A percentile compares a stretch with the other conserved stretches of the same genome.
Evolutionary conservation across 2,329 filamentous ascomycete species (phyloP).

Genomic region (Ophiocordyceps camponoti-saundersi): DNA sequence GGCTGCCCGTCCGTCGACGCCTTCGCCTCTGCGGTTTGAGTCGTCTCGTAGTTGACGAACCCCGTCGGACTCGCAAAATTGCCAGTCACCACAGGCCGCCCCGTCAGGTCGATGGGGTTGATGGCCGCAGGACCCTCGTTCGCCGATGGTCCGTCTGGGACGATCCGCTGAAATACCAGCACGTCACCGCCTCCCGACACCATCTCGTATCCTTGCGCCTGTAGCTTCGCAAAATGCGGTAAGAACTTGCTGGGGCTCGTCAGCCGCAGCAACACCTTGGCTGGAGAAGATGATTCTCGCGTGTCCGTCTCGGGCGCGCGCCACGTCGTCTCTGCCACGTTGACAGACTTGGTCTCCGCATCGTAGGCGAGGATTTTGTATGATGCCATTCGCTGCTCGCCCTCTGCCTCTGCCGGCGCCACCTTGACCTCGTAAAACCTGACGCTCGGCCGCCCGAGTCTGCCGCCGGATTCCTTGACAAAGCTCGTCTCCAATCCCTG

Average conservation of each 20-base stretch:
- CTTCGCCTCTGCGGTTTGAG: constrained; percentile 5
- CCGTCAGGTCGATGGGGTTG: constrained; percentile 44
- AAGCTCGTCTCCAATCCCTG: constrained; percentile 32
- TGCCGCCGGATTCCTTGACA: constrained; percentile 21
- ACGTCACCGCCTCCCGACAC: constrained; percentile 45
- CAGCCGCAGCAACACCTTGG: constrained; percentile 41
- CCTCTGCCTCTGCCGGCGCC: neutral
- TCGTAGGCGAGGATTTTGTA: constrained; percentile 57
- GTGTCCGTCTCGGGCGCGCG: constrained; percentile 28
- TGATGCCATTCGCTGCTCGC: neutral
- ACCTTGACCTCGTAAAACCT: constrained; percentile 11
- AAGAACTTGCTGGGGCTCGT: constrained; percentile 49
- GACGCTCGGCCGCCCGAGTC: constrained; percentile 16
- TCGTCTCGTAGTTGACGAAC: constrained; percentile 42
- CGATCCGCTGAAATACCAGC: constrained; percentile 48
- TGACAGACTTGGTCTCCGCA: constrained; percentile 36
- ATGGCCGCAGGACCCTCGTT: constrained; percentile 9
- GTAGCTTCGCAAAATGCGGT: constrained; percentile 40
- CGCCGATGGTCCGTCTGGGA: constrained; percentile 4
- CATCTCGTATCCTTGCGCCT: constrained; percentile 48
- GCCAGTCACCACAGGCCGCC: constrained; percentile 28
- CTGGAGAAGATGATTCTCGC: constrained; percentile 34
- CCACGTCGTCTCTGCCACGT: constrained; percentile 42
- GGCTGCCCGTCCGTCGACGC: constrained; percentile 17
- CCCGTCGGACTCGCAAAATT: constrained; percentile 48